Evolutionary conservation across 257 asterid species (phyloP).

Genomic region (Solanum corneliomulleri): DNA sequence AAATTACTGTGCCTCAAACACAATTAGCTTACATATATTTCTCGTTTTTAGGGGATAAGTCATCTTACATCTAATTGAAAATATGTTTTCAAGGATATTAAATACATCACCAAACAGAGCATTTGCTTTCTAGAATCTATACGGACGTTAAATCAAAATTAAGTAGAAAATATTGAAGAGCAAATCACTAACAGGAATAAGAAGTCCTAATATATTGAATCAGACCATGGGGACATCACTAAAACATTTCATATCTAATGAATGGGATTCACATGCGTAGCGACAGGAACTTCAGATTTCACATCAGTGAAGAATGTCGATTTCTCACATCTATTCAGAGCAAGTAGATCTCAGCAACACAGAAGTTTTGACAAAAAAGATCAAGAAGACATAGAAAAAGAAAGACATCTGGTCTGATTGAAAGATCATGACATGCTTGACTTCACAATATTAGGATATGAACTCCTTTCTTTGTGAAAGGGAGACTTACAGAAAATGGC

Average conservation of each 20-base stretch:
- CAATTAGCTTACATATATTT: neutral
- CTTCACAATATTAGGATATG: neutral
- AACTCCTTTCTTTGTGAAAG: neutral
- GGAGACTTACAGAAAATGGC: neutral
- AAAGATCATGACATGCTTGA: neutral
- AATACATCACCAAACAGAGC: neutral
- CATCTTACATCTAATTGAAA: neutral
- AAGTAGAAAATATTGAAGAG: neutral
- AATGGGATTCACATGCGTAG: neutral
- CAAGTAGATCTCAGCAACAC: neutral
- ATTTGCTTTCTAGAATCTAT: neutral
- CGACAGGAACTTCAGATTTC: neutral
- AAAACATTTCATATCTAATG: neutral
- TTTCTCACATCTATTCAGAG: neutral
- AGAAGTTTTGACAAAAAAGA: neutral
- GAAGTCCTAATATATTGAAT: neutral
- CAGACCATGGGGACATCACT: neutral
- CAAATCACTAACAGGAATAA: neutral
- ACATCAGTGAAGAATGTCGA: neutral
- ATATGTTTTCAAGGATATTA: neutral
- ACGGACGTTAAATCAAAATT: neutral
- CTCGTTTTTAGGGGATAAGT: neutral
- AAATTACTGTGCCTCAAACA: neutral
- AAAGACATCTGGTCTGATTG: neutral
- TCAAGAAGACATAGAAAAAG: neutral